Conservation (phyloP, 805 yeast species). For the Ogataea henricii region DNA sequence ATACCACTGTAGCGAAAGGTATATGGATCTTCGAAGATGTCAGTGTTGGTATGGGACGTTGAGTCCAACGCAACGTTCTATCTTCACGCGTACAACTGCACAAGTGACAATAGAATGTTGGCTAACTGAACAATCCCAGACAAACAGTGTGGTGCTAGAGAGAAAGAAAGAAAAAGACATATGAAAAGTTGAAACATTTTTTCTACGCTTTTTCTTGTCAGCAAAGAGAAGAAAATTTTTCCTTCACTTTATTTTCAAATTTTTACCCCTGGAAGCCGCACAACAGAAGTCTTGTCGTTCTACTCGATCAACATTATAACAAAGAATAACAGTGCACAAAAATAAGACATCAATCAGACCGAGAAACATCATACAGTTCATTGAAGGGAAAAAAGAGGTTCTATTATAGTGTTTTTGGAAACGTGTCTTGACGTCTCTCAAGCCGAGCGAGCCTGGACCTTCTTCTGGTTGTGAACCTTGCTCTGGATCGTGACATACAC, state of each 20-base stretch:
- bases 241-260: not conserved
- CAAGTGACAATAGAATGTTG: not conserved
- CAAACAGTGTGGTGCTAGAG: not conserved
- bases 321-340: not conserved
- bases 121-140: not conserved
- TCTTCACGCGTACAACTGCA: slow-evolving; percentile 4
- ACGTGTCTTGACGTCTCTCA: not conserved
- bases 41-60: slow-evolving; percentile 17
- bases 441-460: slow-evolving; percentile 2
- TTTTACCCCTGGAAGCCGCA: not conserved
- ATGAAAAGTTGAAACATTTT: not conserved
- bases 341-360: not conserved
- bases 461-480: slow-evolving; percentile 23
- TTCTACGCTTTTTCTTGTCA: not conserved
- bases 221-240: not conserved
- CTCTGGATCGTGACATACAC: slow-evolving; percentile 40
- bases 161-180: not conserved
- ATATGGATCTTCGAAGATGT: slow-evolving; percentile 53
- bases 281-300: not conserved
- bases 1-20: slow-evolving; percentile 40
- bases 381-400: too few species aligned
- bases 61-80: not conserved
- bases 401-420: not conserved
- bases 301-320: not conserved
- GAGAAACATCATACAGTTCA: too few species aligned